Base-by-base conservation (phyloP, 2,329 filamentous ascomycete genomes). In the Pseudocercospora macadamiae region DNA sequence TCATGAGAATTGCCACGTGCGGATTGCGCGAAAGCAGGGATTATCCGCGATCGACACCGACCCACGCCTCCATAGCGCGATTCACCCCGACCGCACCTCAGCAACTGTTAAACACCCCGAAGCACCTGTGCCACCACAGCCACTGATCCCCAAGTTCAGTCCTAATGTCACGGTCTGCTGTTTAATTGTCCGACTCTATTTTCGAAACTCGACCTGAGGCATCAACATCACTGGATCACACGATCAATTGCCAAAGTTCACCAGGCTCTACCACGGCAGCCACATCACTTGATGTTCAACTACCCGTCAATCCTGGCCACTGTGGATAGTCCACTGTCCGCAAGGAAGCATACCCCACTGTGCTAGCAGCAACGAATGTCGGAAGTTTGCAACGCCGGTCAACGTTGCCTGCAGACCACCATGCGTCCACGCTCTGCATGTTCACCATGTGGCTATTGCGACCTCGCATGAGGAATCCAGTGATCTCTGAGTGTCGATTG, bases 31-130 rank as follows among this genome's bases (percentile, higher is more conserved):
- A 14, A 9, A 14, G 39, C 39, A 44, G 39, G 39, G 39, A 44
- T 23, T 19, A 21, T 44, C 42, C 18, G 19, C 23, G 42, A 45
- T 45, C 42, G 42, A 25, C 42, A 45, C 42, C 19, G 42, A n/a
- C 18, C 12, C 42, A 5, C 42, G 18, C 25, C 9, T 45, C 23
- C 9, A 26, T 23, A 26, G 42, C 42, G n/a, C 19, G 21, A 45
- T 45, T 45, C 42, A 26, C n/a, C 42, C 42, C 42, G 42, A 47
- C 14, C 12, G 19, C 16, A 45, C 39, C 7, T 26, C 39, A n/a
- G 23, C 42, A 26, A n/a, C 42, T 10, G 12, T n/a, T 14, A 47
- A 47, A 47, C 42, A 47, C 42, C 42, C 42, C 42, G 42, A 47
- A 9, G 42, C 42, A n/a, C 9, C 42, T n/a, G 21, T 23, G 42